Conservation (phyloP, 805 yeast genomes). For the Hanseniaspora meyeri region DNA sequence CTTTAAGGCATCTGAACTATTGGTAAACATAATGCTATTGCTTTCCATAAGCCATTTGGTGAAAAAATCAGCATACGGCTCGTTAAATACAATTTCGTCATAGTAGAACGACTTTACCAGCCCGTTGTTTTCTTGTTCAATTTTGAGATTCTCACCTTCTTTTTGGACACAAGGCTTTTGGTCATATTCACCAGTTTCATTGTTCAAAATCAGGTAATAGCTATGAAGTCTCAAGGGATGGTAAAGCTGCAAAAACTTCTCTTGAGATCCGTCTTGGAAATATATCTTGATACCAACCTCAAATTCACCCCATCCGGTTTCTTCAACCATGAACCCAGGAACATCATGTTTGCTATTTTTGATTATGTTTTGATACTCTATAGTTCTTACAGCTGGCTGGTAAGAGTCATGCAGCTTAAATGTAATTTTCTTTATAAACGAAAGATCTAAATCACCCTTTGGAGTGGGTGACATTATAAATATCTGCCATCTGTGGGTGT, state of each 20-base stretch:
- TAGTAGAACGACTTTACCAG: slow-evolving; percentile 51
- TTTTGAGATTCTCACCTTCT: slow-evolving; percentile 14
- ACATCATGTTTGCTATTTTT: slow-evolving; percentile 15
- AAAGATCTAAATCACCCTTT: slow-evolving; percentile 52
- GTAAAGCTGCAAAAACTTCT: slow-evolving; percentile 71
- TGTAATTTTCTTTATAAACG: slow-evolving; percentile 77
- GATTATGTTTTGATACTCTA: slow-evolving; percentile 34
- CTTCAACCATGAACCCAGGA: slow-evolving; percentile 92
- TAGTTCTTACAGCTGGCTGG: slow-evolving; percentile 68
- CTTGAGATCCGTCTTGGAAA: slow-evolving; percentile 76
- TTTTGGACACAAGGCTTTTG: background rate
- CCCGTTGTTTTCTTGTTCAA: slow-evolving; percentile 25
- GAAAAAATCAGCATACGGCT: slow-evolving; percentile 84
- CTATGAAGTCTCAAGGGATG: slow-evolving; percentile 91
- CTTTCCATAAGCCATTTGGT: slow-evolving; percentile 7
- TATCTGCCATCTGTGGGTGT: slow-evolving; percentile 92
- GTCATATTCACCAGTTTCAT: slow-evolving; percentile 31
- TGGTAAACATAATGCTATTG: slow-evolving; percentile 1
- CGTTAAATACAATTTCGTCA: slow-evolving; percentile 89
- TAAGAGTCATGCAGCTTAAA: slow-evolving; percentile 94
- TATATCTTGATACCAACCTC: slow-evolving; percentile 80
- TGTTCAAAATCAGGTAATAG: slow-evolving; percentile 35
- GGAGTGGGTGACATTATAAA: slow-evolving; percentile 63
- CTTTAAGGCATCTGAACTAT: background rate
- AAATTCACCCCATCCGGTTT: slow-evolving; percentile 99